Evolutionary conservation across 192 early-diverging fungal genomes (phyloP), one percentile per base, ranked within the genome.

Genomic region (Coemansia sp.): DNA sequence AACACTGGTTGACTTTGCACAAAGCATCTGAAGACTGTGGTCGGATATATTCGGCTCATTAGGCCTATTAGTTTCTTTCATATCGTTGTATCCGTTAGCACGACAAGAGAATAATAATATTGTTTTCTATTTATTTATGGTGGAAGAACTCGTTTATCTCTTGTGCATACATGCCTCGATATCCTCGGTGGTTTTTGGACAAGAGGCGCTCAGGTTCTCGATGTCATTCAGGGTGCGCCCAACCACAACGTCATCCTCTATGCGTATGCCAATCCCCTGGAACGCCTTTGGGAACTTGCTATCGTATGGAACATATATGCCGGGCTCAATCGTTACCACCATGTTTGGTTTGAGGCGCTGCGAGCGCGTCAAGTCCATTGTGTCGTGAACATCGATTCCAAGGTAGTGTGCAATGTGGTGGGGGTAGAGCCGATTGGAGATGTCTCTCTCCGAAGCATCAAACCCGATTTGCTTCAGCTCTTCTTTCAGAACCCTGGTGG

Each of bases 281-380:
- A 89, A 94, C 56, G 90, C 81, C 64, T 84, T 83, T 7, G 95
- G 94, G 77, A 91, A 99, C 12, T 74, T 80, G 67, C 76, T 53
- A 43, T 90, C 84, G 51, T 84, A 80, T 0, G 97, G 95, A 57
- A 98, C 89, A 74, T 99, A 99, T 5, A 99, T 40, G 1, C 95
- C 97, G 0, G 97, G 95, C 72, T 99, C 97, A 41, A 99, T 90
- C 5, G 97, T 99, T 32, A 99, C 85, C 20, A 96, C 93, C 93
- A 95, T 96, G 51, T 91, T 91, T 16, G 75, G 64, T 67, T 87
- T 86, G 40, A 99, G 79, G 51, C 70, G 81, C 68, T 86, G 85
- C 7, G 90, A 89, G 22, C 97, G 85, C 17, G 86, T 81, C 43
- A 97, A 75, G 67, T 89, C 85, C 44, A 86, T 84, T 2, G 90